Conservation (phyloP, 2,329 filamentous ascomycete species). For the Trichoderma guizhouense region DNA sequence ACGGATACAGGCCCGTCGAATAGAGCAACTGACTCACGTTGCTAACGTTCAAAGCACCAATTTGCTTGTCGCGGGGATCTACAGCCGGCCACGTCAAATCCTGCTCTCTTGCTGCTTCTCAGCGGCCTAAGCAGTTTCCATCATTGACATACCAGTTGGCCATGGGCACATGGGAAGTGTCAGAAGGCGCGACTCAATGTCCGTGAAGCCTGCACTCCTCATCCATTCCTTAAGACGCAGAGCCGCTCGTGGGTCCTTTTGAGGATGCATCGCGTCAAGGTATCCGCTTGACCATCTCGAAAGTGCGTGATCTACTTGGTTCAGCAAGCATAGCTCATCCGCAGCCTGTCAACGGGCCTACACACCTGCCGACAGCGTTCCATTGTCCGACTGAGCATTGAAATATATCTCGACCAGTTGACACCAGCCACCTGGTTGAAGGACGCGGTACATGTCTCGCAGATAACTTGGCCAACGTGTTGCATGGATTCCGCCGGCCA, state of each 20-base stretch:
- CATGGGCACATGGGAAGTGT: constrained; percentile 67
- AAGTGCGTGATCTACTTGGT: constrained; percentile 56
- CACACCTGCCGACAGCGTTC: constrained; percentile 64
- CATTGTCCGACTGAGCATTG: constrained; percentile 82
- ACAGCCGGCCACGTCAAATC: not conserved
- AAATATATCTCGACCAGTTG: constrained; percentile 87
- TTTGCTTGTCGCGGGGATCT: constrained; percentile 52
- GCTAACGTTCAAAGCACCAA: constrained; percentile 51
- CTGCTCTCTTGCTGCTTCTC: too few species aligned
- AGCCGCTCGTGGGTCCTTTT: constrained; percentile 65
- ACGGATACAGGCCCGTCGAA: constrained; percentile 55
- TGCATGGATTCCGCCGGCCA: constrained; percentile 68
- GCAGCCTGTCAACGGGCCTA: not conserved
- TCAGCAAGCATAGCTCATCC: not conserved
- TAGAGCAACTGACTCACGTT: constrained; percentile 54
- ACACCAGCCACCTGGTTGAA: constrained; percentile 76
- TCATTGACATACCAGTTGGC: constrained; percentile 54
- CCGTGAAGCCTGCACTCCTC: constrained; percentile 60
- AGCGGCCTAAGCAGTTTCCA: not conserved
- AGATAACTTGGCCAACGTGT: constrained; percentile 74
- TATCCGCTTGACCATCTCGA: constrained; percentile 66
- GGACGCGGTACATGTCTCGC: constrained; percentile 67
- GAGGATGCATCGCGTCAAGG: constrained; percentile 56
- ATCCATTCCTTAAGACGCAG: constrained; percentile 58
- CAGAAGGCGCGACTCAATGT: constrained; percentile 64